Conservation (phyloP, 2,329 filamentous ascomycete species). For the Lasiodiplodia citricola region DNA sequence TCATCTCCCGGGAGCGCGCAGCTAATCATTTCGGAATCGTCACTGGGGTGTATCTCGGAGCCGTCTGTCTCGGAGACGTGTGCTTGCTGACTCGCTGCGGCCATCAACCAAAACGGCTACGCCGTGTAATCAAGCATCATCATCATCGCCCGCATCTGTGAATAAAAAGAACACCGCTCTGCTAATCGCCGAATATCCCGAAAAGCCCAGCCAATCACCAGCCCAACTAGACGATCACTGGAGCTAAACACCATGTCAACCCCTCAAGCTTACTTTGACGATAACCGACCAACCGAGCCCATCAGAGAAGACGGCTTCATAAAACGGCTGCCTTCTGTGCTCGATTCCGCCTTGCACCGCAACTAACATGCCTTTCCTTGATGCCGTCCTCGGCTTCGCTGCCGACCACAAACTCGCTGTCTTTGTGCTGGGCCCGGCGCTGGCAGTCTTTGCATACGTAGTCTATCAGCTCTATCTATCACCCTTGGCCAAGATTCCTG, state of each 20-base stretch:
- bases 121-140: too few species aligned
- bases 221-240: not conserved
- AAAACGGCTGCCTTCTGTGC: conserved; percentile 7
- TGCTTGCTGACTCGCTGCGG: not conserved
- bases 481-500: conserved; percentile 36
- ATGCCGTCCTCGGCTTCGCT: not conserved
- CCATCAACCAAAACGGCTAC: not conserved
- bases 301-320: not conserved
- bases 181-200: conserved; percentile 4
- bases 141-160: not conserved
- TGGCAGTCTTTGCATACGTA: conserved; percentile 24
- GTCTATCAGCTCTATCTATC: conserved; percentile 31
- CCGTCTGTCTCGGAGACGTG: too few species aligned
- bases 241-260: conserved; percentile 9
- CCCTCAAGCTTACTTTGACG: not conserved
- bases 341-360: not conserved
- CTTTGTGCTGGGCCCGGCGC: not conserved
- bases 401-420: not conserved
- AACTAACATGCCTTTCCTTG: conserved; percentile 14
- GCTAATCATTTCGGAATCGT: not conserved
- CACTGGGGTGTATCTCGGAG: too few species aligned
- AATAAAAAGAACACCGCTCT: too few species aligned
- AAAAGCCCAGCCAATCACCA: conserved; percentile 10
- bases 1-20: not conserved
- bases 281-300: not conserved